Conservation (phyloP, 305 asterid species). For the Striga hermonthica region DNA sequence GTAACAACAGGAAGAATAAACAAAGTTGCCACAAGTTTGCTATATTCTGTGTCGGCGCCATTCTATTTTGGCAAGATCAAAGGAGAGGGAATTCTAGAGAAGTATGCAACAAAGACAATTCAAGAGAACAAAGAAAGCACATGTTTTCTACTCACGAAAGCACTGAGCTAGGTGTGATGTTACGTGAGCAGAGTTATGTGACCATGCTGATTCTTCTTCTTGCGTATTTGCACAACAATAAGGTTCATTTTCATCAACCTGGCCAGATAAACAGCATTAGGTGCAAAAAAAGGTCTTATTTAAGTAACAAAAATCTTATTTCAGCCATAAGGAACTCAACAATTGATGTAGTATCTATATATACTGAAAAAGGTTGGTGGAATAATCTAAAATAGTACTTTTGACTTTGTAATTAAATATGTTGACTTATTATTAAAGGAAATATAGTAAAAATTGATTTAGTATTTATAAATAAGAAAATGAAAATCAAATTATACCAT, state of each 20-base stretch:
- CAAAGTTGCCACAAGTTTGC: not conserved
- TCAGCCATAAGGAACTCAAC: not conserved
- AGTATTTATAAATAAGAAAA: too few species aligned
- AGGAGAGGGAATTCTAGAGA: not conserved
- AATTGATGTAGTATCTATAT: too few species aligned
- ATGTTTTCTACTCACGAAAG: conserved; percentile 66
- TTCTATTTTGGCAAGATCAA: not conserved
- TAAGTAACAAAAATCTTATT: not conserved
- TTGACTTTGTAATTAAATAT: too few species aligned
- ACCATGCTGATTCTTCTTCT: conserved; percentile 53
- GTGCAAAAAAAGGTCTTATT: conserved; percentile 25
- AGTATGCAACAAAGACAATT: not conserved
- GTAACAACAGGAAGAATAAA: not conserved
- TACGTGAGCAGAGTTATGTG: conserved; percentile 63
- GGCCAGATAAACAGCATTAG: conserved; percentile 36
- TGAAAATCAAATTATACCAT: too few species aligned
- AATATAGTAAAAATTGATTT: too few species aligned
- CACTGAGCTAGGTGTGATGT: conserved; percentile 79
- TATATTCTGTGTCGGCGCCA: not conserved
- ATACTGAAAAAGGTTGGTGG: too few species aligned
- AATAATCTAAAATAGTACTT: too few species aligned
- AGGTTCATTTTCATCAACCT: conserved; percentile 86
- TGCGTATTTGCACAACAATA: conserved; percentile 57
- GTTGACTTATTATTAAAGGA: too few species aligned
- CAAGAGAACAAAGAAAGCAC: conserved; percentile 17